phyloP scores from a whole-genome alignment of 306 rosid genomes.

The Acacia crassicarpa region DNA sequence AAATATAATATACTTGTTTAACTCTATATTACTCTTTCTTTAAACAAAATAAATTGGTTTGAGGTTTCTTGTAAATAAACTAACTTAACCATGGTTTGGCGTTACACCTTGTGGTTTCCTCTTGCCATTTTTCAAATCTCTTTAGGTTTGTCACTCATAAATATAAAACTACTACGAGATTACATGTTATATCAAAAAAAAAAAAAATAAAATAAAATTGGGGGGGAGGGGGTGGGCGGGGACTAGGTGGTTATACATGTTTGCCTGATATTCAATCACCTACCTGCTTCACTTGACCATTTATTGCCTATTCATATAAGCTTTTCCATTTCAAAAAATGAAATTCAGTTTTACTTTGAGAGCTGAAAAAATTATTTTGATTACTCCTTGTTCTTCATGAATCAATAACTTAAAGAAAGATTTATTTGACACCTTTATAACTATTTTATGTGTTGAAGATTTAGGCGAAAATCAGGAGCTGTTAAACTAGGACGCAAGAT shows the following conservation, averaged over 20 bases:
- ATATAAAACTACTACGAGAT: background rate
- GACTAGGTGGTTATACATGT: background rate
- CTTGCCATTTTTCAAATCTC: background rate
- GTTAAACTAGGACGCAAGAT: conserved; percentile 81
- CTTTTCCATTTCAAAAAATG: too few relatives aligned
- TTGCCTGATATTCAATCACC: too few relatives aligned
- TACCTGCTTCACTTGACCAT: too few relatives aligned
- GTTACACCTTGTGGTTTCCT: background rate
- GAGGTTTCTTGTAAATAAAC: background rate
- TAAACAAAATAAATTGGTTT: too few relatives aligned
- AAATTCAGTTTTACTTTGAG: too few relatives aligned
- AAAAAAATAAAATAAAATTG: too few relatives aligned
- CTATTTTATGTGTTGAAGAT: conserved; percentile 1
- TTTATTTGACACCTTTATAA: background rate
- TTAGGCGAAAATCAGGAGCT: conserved; percentile 58
- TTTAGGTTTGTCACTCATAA: too few relatives aligned
- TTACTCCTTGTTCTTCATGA: background rate
- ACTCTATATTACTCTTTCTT: too few relatives aligned
- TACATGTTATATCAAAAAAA: background rate
- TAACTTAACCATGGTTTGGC: background rate
- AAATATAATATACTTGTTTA: too few relatives aligned
- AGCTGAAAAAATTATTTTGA: background rate
- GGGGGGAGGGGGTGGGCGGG: too few relatives aligned
- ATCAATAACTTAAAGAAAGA: background rate
- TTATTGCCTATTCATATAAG: too few relatives aligned